Evolutionary conservation across 2,329 filamentous ascomycete genomes (phyloP), one percentile per base, ranked within the genome.

Genomic region (Ceratocystiopsis sp.): DNA sequence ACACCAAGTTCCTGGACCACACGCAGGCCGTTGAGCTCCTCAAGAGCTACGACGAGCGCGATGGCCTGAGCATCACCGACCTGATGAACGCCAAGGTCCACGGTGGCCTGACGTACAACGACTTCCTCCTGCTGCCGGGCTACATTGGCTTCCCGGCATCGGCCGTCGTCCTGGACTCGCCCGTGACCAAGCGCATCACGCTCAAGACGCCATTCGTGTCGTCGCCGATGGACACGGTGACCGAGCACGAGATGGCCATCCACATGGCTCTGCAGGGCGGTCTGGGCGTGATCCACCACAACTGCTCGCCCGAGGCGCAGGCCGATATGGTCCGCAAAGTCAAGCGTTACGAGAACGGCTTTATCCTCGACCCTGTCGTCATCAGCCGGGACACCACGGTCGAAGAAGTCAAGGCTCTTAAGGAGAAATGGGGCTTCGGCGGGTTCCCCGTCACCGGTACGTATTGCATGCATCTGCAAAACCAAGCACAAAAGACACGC

Each of bases 271-370:
- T 91, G 32, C 80, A 91, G 58, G 84, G 84, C 55, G 84, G 84
- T 56, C 70, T 93, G 16, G 84, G 91, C 66, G 86, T 98, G 54
- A 93, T 98, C 53, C 91, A 98, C 71, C 91, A 98, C 75, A 98
- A 98, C 71, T 98, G 91, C 74, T 91, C 87, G n/a, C 75, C 87
- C 29, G 85, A 96, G 25, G 84, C 84, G 44, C 91, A 98, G 69
- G 91, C 91, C 52, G 87, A 94, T 68, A 98, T 98, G 91, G 84
- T 98, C 53, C 78, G 85, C 63, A 96, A 95, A 71, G 91, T 98
- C 55, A 98, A 98, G 80, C 77, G 91, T 57, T 98, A 86, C 64
- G 91, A 98, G 69, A 98, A 98, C 68, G 91, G 91, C 54, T 98
- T 98, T 71, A 98, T 98, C 59, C 71, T 85, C 39, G 93, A 98